Conservation (phyloP, 371 early-diverging fungal genomes). For the Thermomucor indicae-seudaticae region DNA sequence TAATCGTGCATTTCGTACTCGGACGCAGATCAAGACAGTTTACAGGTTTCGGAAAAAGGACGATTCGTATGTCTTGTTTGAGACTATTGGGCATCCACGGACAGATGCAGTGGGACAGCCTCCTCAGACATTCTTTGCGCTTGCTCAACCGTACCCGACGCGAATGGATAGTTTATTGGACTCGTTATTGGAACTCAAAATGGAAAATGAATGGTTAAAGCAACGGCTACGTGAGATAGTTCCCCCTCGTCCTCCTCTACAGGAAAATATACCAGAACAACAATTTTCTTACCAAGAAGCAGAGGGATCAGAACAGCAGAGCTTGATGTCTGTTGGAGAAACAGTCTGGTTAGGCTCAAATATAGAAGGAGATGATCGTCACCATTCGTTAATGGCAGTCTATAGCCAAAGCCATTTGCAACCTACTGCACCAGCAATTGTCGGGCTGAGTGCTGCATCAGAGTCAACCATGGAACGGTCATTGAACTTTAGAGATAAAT, state of each 20-base stretch:
- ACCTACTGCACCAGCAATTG: no score
- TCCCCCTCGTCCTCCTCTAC: no score
- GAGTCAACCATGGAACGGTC: neutral
- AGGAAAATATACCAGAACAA: no score
- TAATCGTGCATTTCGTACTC: slow-evolving; percentile 40
- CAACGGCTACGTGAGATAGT: slow-evolving; percentile 8
- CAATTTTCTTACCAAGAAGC: no score
- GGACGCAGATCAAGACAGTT: slow-evolving; percentile 35
- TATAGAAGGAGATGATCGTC: no score
- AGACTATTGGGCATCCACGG: slow-evolving; percentile 48
- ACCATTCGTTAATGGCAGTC: no score
- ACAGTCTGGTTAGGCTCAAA: no score
- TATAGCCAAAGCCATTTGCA: no score
- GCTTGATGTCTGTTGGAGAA: no score
- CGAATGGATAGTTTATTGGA: slow-evolving; percentile 47
- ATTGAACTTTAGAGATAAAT: neutral
- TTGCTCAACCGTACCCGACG: slow-evolving; percentile 49
- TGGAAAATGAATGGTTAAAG: slow-evolving; percentile 49
- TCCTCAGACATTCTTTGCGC: slow-evolving; percentile 46
- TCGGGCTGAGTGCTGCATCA: neutral
- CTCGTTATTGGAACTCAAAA: slow-evolving; percentile 50
- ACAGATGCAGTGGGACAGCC: slow-evolving; percentile 20
- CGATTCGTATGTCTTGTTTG: slow-evolving; percentile 41
- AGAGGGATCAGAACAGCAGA: no score
- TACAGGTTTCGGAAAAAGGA: slow-evolving; percentile 53